phyloP scores from a whole-genome alignment of 805 yeast genomes.

The Sugiyamaella floridensis region DNA sequence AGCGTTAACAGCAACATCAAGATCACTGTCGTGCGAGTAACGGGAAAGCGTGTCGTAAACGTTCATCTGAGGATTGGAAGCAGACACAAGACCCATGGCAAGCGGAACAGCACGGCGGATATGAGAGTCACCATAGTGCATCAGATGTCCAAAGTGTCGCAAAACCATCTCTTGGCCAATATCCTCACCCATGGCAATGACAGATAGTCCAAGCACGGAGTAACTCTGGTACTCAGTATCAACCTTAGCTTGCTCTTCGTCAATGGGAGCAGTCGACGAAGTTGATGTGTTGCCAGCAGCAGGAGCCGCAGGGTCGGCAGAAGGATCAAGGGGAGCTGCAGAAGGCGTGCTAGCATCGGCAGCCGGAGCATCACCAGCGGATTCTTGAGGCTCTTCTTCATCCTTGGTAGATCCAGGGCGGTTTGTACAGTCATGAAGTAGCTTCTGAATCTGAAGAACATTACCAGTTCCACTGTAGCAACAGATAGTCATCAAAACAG shows the following conservation, averaged over 20 bases:
- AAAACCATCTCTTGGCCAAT: constrained; percentile 96
- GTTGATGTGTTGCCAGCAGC: constrained; percentile 7
- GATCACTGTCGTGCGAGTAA: constrained; percentile 91
- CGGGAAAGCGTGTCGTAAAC: constrained; percentile 94
- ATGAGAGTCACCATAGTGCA: constrained; percentile 93
- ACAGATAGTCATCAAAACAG: constrained; percentile 83
- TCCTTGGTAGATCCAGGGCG: constrained; percentile 51
- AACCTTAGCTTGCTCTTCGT: constrained; percentile 33
- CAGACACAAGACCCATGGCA: constrained; percentile 94
- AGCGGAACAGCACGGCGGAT: constrained; percentile 92
- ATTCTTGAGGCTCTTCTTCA: constrained; percentile 51
- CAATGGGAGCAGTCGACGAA: constrained; percentile 13
- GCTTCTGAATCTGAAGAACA: constrained; percentile 85
- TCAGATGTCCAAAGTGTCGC: constrained; percentile 93
- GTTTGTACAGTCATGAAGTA: constrained; percentile 76
- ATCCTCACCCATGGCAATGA: constrained; percentile 95
- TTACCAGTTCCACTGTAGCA: constrained; percentile 98
- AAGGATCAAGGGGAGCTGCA: constrained; percentile 27
- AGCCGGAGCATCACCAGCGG: constrained; percentile 22
- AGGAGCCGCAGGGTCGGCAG: constrained; percentile 7
- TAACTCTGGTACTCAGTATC: constrained; percentile 69
- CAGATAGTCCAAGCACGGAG: constrained; percentile 90
- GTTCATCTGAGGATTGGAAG: constrained; percentile 93
- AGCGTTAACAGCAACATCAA: constrained; percentile 90
- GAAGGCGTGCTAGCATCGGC: constrained; percentile 17